phyloP scores from a whole-genome alignment of 148 eudicot genomes.

The Fallopia convolvulus region DNA sequence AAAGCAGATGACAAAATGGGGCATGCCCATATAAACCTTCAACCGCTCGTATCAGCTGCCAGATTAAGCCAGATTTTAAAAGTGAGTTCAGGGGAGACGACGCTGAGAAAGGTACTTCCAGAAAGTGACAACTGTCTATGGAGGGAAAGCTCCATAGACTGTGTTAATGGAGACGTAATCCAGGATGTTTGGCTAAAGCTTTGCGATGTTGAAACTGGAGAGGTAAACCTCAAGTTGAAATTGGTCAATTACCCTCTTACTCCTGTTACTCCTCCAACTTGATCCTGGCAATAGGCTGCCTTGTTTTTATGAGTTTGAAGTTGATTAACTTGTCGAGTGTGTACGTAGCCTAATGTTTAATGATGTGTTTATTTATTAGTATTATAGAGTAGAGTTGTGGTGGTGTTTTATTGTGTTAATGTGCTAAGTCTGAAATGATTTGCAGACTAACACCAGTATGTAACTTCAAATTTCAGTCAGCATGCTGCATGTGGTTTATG shows the following conservation, averaged over 20 bases:
- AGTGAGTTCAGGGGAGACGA: slow-evolving; percentile 35
- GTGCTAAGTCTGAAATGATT: not conserved
- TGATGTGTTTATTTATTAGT: not conserved
- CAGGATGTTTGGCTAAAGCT: slow-evolving; percentile 69
- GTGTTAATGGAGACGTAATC: slow-evolving; percentile 43
- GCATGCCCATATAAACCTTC: slow-evolving; percentile 45
- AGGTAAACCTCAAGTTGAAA: slow-evolving; percentile 49
- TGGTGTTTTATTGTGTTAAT: not conserved
- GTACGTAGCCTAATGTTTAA: not conserved
- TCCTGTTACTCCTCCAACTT: not conserved
- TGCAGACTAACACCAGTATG: not conserved
- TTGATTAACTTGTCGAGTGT: not conserved
- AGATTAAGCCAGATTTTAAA: slow-evolving; percentile 50
- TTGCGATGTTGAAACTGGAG: slow-evolving; percentile 59
- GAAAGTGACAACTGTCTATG: slow-evolving; percentile 52
- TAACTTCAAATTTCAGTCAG: not conserved
- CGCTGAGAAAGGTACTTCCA: slow-evolving; percentile 54
- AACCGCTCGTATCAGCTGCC: slow-evolving; percentile 54
- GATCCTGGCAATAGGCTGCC: not conserved
- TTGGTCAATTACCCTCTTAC: slow-evolving; percentile 19
- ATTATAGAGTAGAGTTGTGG: not conserved
- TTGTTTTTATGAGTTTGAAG: not conserved
- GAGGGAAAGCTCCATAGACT: slow-evolving; percentile 48
- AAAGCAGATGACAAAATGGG: slow-evolving; percentile 87
- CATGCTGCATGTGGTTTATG: not conserved